Evolutionary conservation across 495 filamentous ascomycete species (phyloP).

Genomic region (Usnea hakonensis): DNA sequence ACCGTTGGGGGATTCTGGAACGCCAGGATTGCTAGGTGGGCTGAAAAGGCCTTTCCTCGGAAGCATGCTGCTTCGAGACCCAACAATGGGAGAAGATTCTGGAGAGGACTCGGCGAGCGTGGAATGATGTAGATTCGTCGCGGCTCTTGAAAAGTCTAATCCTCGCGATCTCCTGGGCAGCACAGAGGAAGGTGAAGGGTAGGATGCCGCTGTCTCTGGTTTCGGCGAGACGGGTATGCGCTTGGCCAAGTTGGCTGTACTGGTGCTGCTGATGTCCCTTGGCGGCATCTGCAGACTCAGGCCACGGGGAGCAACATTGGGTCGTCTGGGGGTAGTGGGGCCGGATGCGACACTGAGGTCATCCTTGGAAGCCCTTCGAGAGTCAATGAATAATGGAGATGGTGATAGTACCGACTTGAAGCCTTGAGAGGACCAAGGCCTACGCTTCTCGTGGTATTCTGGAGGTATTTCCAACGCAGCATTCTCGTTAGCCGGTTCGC

Average conservation of each 20-base stretch:
- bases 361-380: constrained; percentile 62
- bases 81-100: constrained; percentile 85
- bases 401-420: constrained; percentile 51
- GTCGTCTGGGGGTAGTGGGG: constrained; percentile 58
- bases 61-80: constrained; percentile 69
- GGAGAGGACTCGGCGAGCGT: constrained; percentile 86
- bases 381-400: constrained; percentile 57
- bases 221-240: constrained; percentile 76
- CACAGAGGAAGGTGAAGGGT: constrained; percentile 75
- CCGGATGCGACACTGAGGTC: constrained; percentile 57
- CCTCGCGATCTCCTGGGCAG: constrained; percentile 81
- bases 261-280: constrained; percentile 42
- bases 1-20: constrained; percentile 40
- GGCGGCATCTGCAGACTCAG: constrained; percentile 70
- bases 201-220: constrained; percentile 71
- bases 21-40: constrained; percentile 29
- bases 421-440: constrained; percentile 46
- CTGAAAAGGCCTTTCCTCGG: constrained; percentile 48
- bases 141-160: constrained; percentile 85
- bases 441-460: constrained; percentile 29
- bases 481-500: constrained; percentile 7
- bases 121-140: constrained; percentile 93
- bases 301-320: constrained; percentile 49
- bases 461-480: constrained; percentile 8
- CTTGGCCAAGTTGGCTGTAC: constrained; percentile 49